These are phyloP conservation scores for carrot (Daucus carota) DNA, from an alignment of 129 eudicot species.

Conservation along the genomic window DNA sequence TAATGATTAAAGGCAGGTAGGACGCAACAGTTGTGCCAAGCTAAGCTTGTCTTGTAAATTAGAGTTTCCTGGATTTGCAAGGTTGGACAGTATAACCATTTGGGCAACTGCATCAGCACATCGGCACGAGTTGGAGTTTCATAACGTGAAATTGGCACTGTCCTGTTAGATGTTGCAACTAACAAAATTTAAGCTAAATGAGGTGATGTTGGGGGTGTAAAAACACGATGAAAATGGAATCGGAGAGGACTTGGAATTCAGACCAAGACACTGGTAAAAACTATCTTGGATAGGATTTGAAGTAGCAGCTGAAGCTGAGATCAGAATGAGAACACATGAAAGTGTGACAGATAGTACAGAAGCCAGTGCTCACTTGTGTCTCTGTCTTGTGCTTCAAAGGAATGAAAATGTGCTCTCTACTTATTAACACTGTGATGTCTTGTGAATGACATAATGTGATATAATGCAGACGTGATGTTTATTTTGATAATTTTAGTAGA, in stretches of 20 bases:
- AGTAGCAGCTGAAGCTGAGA: not conserved
- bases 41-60: not conserved
- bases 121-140: too few species aligned
- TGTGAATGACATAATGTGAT: not conserved
- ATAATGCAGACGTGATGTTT: not conserved
- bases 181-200: too few species aligned
- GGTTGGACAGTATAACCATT: too few species aligned
- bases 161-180: too few species aligned
- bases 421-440: not conserved
- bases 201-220: slow-evolving; percentile 20
- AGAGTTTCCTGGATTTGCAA: too few species aligned
- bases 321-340: not conserved
- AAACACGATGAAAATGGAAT: slow-evolving; percentile 13
- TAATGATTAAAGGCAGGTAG: not conserved
- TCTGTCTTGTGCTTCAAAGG: not conserved
- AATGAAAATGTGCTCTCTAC: not conserved
- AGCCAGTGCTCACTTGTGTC: not conserved
- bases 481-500: not conserved
- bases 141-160: too few species aligned
- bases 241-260: not conserved
- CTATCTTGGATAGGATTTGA: slow-evolving; percentile 16
- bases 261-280: slow-evolving; percentile 26
- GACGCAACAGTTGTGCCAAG: not conserved
- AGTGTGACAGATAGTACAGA: not conserved
- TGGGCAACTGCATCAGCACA: too few species aligned